Base-by-base conservation (phyloP, 345 rosid species). In the Odontarrhena argentea region DNA sequence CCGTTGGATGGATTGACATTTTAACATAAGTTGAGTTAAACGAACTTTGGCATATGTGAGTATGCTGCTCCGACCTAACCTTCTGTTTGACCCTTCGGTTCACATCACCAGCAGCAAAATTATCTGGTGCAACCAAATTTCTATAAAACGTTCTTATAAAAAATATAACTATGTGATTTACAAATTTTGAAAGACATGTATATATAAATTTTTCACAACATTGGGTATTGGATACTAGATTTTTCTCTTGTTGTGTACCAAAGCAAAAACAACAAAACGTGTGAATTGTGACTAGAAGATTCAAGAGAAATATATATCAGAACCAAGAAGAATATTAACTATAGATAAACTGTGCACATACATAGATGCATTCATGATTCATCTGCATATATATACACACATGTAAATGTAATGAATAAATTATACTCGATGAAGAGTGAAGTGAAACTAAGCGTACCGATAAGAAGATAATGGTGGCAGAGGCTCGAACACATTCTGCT, bases 51-150 rank as follows among this genome's bases (percentile, higher is more conserved):
- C 44, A 51, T 18, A 18, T 51, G 50, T 51, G 48, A 14, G 5
- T 48, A 13, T 64, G 54, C 70, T 65, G 43, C 51, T 52, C 62
- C 45, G 51, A 66, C 77, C 77, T 52, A 73, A 59, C 67, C 50
- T 66, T 73, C 72, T 59, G 56, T 60, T 60, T 73, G 77, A 73
- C 77, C 51, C 62, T 66, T 44, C n/a, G 77, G 59, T 66, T 66
- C 62, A 58, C 67, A 45, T 25, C 60, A 24, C 47, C 61, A 57
- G 9, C 30, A 64, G 65, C 60, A 64, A 28, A 22, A 64, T 40
- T 63, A 36, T 55, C 30, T 64, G 52, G 32, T 22, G 18, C 59
- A 63, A 71, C 40, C 51, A 57, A 57, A 22, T 25, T 1, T 71
- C 3, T 6, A 65, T 30, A 3, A 35, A 56, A 9, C 48, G 24